Evolutionary conservation across 192 early-diverging fungal species (phyloP).

Genomic region (Coemansia sp.): DNA sequence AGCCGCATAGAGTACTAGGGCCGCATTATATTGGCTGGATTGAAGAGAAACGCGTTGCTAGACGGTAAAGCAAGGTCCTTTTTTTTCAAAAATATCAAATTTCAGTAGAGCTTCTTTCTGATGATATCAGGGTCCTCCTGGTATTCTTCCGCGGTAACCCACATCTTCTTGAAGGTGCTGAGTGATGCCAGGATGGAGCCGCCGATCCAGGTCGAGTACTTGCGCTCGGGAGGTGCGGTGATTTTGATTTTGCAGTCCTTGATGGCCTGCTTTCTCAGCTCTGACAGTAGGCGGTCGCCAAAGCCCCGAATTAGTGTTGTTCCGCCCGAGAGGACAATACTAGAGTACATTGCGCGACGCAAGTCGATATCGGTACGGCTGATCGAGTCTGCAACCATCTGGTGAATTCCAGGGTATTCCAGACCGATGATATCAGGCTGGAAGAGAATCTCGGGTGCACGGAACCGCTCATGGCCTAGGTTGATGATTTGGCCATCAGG

Average conservation of each 20-base stretch:
- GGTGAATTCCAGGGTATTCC: constrained; percentile 91
- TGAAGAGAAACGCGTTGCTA: not conserved
- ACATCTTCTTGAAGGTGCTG: constrained; percentile 99
- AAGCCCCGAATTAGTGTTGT: constrained; percentile 89
- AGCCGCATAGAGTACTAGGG: not conserved
- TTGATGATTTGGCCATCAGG: constrained; percentile 50
- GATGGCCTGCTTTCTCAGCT: constrained; percentile 84
- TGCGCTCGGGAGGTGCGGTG: constrained; percentile 94
- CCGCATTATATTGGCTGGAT: not conserved
- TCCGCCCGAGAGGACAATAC: constrained; percentile 97
- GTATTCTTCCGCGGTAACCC: constrained; percentile 97
- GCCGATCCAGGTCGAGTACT: constrained; percentile 98
- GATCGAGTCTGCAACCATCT: constrained; percentile 91
- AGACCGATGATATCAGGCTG: constrained; percentile 89
- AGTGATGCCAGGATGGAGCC: constrained; percentile 93
- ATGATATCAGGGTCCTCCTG: constrained; percentile 96
- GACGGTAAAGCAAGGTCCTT: not conserved
- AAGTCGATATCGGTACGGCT: constrained; percentile 93
- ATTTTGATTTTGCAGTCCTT: constrained; percentile 98
- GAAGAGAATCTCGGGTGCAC: constrained; percentile 95
- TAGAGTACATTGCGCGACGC: constrained; percentile 80
- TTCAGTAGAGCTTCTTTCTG: constrained; percentile 74
- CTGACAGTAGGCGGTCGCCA: constrained; percentile 87
- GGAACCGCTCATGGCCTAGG: constrained; percentile 89
- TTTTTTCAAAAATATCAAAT: not conserved